Conservation (phyloP, 2,329 filamentous ascomycete genomes). For the Beauveria sp. region DNA sequence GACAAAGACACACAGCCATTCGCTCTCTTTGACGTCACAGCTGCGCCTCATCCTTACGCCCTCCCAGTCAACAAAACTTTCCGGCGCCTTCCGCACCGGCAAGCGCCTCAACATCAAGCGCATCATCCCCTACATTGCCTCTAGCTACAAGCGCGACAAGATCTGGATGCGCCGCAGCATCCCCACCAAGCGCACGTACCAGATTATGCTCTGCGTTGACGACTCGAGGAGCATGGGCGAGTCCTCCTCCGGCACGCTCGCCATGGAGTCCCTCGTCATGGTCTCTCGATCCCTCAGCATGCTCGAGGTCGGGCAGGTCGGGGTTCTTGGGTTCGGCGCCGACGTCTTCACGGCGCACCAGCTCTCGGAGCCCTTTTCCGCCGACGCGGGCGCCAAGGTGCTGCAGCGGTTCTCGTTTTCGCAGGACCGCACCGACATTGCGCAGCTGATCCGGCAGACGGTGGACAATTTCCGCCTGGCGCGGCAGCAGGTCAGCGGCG, state of each 20-base stretch:
- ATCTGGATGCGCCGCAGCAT: constrained; percentile 97
- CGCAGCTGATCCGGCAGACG: constrained; percentile 65
- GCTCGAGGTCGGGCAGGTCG: constrained; percentile 92
- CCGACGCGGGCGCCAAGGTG: constrained; percentile 68
- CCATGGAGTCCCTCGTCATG: constrained; percentile 90
- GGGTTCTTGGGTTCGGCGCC: constrained; percentile 81
- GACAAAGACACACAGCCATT: constrained; percentile 73
- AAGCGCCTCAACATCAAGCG: constrained; percentile 99
- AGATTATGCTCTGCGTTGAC: constrained; percentile 95
- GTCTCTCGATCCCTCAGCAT: constrained; percentile 80
- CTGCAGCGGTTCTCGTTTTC: constrained; percentile 79
- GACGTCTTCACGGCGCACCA: constrained; percentile 79
- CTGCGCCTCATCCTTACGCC: constrained; percentile 91
- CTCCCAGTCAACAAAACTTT: constrained; percentile 90
- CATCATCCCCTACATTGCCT: constrained; percentile 98
- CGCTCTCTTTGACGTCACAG: constrained; percentile 84
- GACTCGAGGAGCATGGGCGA: constrained; percentile 94
- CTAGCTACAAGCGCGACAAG: constrained; percentile 97
- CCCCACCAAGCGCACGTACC: constrained; percentile 89
- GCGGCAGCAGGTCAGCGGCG: constrained; percentile 46
- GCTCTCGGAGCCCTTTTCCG: constrained; percentile 73
- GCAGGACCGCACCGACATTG: constrained; percentile 81
- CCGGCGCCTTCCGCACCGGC: constrained; percentile 91
- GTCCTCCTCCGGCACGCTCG: constrained; percentile 64
- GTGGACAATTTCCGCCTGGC: constrained; percentile 78